These are phyloP conservation scores for Podaxis sp. DNA, from an alignment of 768 basidiomycete genomes.

Conservation along the genomic window DNA sequence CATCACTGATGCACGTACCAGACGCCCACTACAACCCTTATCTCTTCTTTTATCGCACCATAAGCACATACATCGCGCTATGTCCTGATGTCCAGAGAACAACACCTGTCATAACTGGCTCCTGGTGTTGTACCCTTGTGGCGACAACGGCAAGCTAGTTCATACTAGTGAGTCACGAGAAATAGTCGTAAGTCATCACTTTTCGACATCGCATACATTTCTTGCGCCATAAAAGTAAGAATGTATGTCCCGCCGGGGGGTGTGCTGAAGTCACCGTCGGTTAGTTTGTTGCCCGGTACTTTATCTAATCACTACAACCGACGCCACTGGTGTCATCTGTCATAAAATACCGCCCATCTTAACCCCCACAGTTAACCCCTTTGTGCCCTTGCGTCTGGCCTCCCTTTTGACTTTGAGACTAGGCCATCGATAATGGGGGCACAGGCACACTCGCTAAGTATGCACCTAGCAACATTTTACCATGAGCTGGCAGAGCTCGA, in stretches of 20 bases:
- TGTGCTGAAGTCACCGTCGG: not conserved
- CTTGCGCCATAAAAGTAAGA: too few species aligned
- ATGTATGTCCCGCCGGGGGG: not conserved
- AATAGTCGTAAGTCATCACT: not conserved
- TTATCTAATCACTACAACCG: not conserved
- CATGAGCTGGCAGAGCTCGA: too few species aligned
- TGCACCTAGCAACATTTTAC: too few species aligned
- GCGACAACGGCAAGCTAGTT: not conserved
- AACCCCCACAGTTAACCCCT: not conserved
- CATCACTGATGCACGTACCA: too few species aligned
- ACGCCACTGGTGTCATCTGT: not conserved
- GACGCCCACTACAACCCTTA: too few species aligned
- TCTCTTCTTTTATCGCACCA: not conserved
- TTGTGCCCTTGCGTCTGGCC: not conserved
- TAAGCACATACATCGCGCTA: not conserved
- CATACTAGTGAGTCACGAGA: not conserved
- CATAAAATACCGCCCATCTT: not conserved
- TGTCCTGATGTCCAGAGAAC: not conserved
- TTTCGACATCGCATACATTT: not conserved
- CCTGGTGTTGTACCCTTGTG: not conserved
- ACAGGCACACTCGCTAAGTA: too few species aligned
- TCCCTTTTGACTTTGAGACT: not conserved
- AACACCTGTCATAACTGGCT: not conserved
- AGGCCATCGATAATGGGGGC: not conserved
- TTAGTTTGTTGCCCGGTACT: not conserved